These are phyloP conservation scores for Candida smagusa DNA, from an alignment of 1,139 yeast species.

Conservation along the genomic window DNA sequence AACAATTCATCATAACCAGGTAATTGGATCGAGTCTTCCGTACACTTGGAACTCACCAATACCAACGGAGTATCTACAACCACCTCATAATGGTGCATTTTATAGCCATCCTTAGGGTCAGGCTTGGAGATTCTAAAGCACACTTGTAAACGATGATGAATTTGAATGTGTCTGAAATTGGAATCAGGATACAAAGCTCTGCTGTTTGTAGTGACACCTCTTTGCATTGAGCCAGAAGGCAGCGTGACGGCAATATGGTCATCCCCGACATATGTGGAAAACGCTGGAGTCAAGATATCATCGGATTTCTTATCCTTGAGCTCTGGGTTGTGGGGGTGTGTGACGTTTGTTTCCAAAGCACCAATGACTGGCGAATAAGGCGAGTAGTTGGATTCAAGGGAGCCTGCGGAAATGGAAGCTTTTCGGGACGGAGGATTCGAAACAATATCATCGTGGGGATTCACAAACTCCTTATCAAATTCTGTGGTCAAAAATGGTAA, in stretches of 20 bases:
- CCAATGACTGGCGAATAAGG: conserved; percentile 43
- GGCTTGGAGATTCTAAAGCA: conserved; percentile 74
- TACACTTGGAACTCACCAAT: conserved; percentile 70
- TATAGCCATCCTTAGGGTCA: conserved; percentile 51
- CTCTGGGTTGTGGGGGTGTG: conserved; percentile 19
- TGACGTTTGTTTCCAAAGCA: conserved; percentile 38
- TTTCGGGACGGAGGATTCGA: conserved; percentile 21
- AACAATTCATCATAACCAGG: conserved; percentile 57
- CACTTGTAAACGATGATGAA: conserved; percentile 75
- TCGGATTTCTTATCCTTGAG: conserved; percentile 12
- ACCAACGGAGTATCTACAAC: conserved; percentile 83
- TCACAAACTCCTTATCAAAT: conserved; percentile 29
- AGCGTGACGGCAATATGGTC: conserved; percentile 8
- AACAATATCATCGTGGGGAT: conserved; percentile 19
- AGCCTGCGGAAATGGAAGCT: conserved; percentile 9
- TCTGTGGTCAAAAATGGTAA: conserved; percentile 46
- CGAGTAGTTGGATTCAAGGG: conserved; percentile 9
- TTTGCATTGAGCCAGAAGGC: conserved; percentile 28
- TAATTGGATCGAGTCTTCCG: conserved; percentile 61
- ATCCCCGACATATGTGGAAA: conserved; percentile 28
- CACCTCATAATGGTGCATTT: conserved; percentile 82
- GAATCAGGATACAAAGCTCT: conserved; percentile 64
- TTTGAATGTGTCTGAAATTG: conserved; percentile 64
- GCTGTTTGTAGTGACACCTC: conserved; percentile 34
- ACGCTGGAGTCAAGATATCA: conserved; percentile 28